Evolutionary conservation across 2,329 filamentous ascomycete genomes (phyloP), one percentile per base, ranked within the genome.

Genomic region (Cladosporium halotolerans): DNA sequence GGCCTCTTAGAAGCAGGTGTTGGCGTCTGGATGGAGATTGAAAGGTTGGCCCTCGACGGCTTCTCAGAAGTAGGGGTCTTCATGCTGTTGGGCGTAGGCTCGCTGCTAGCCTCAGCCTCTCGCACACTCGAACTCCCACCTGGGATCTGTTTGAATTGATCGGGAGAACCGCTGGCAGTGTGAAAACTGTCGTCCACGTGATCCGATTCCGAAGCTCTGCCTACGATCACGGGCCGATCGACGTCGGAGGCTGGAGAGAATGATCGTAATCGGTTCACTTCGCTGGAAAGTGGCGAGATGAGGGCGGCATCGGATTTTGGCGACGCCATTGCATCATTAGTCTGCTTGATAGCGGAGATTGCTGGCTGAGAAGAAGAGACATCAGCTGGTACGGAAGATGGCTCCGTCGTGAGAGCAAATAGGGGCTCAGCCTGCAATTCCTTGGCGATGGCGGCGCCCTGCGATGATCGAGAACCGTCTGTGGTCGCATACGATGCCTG

Each of bases 161-260:
- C 63, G 7, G 60, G 51, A 10, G 51, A 62, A 13, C 58, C 62
- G 19, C 50, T 62, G 8, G 66, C 64, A 16, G 65, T 67, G 52
- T 66, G 63, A 45, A 68, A 67, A 52, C 65, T 68, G 39, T 67
- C 64, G 23, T 67, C 65, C 9, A 57, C 51, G 28, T 58, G 57
- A 16, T 66, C 63, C 6, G 58, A 60, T 16, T 61, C 56, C 4
- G 49, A 38, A 19, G 32, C 8, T 13, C 32, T 31, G 44, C 52
- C 44, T 34, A 39, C 16, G 16, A 41, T 11, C 18, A 34, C 36
- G 11, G 19, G 16, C 8, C 31, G 31, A 10, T 43, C 36, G 23
- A 28, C 7, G 23, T 28, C 23, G 7, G 23, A 28, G 23, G 5
- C 23, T 5, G 23, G 23, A 28, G 23, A 28, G 23, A 28, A 28